These are phyloP conservation scores for Rosa lucieae DNA, from an alignment of 306 rosid species.

Conservation along the genomic window DNA sequence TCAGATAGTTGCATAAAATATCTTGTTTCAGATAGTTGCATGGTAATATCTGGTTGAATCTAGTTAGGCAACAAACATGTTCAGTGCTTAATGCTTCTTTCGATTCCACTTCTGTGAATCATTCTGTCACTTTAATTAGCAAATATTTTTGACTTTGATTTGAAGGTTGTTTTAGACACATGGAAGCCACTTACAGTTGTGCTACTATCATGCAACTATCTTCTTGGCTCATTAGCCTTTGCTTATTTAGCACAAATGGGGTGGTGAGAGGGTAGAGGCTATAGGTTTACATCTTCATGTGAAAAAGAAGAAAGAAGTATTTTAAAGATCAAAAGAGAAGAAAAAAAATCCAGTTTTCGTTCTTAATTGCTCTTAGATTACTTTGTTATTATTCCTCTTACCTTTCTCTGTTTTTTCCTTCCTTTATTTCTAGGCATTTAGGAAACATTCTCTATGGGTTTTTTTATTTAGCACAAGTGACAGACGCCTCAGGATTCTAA, in stretches of 20 bases:
- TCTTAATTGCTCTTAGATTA: neutral
- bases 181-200: neutral
- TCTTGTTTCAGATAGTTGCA: too few relatives aligned
- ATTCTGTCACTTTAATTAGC: neutral
- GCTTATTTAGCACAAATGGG: neutral
- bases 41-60: neutral
- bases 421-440: neutral
- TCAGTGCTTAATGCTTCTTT: neutral
- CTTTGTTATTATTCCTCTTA: neutral
- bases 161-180: neutral
- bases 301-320: neutral
- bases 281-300: neutral
- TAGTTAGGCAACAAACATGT: neutral
- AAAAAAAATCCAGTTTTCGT: neutral
- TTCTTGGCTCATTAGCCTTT: neutral
- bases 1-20: too few relatives aligned
- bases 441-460: neutral
- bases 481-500: neutral
- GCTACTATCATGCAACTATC: neutral
- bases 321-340: neutral
- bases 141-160: neutral
- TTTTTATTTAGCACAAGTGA: neutral
- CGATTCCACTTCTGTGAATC: neutral
- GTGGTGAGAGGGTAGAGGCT: neutral
- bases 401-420: neutral